Evolutionary conservation across 495 filamentous ascomycete species (phyloP), one percentile per base, ranked within the genome.

Genomic region (Darksidea phi): DNA sequence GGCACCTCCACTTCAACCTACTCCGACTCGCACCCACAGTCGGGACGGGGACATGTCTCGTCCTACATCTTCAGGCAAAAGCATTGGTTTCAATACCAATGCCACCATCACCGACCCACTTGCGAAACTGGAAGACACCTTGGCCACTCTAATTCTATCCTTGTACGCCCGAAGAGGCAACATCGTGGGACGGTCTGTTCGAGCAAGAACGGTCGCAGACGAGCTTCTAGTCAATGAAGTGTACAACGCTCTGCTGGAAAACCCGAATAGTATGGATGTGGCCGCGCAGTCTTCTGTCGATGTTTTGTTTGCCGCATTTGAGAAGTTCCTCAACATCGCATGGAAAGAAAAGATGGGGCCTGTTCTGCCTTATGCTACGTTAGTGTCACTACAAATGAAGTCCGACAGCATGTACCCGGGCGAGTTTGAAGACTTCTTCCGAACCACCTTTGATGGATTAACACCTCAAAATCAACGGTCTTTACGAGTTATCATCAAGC

Each of bases 401-500:
- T 88, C 88, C 37, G 85, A 89, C 23, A 87, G 83, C 48, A 78
- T 85, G 69, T 83, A 88, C 57, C 84, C 87, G 13, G 84, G 57
- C 3, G 88, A 95, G 55, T 98, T 97, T 75, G 87, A 90, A 43
- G 87, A 93, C 51, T 89, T 87, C 65, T 93, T 97, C 70, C 84
- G 84, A 53, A 85, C 78, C 54, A 80, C 88, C 13, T 79, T 97
- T 64, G 73, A 80, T 24, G 88, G 95, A 54, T 87, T 94, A 81
- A 84, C 88, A 12, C 94, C 93, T 6, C 94, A 97, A 67, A 98
- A 97, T 67, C 86, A 89, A 64, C 84, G 94, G 56, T 92, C 91
- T 2, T 87, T 97, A 64, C 86, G 86, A 32, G 85, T 85, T 11
- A 84, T 95, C 34, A 84, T 97, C 63, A 90, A 89, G 49, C 80